Conservation (phyloP, 164 flowering plant species). For the Chimonanthus salicifolius region DNA sequence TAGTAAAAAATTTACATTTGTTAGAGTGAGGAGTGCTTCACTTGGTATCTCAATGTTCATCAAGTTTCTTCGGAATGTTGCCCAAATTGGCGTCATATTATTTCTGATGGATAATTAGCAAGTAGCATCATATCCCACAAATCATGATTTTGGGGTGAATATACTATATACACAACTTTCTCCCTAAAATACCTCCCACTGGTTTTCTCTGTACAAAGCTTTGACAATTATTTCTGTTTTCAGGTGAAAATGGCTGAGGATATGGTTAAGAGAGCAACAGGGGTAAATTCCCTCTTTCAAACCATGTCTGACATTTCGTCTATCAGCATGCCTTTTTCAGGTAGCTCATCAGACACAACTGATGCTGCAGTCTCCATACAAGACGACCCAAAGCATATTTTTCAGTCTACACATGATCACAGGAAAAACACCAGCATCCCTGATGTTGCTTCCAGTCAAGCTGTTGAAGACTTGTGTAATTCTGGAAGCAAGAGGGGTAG, state of each 20-base stretch:
- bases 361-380: conserved; percentile 74
- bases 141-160: no score
- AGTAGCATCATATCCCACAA: no score
- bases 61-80: no score
- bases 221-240: background rate
- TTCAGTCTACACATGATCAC: conserved; percentile 31
- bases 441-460: conserved; percentile 30
- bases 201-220: background rate
- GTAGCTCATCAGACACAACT: conserved; percentile 63
- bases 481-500: conserved; percentile 45
- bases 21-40: no score
- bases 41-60: no score
- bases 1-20: no score
- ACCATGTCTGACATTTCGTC: conserved; percentile 58
- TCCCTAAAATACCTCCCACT: background rate
- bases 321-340: conserved; percentile 37
- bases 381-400: conserved; percentile 44
- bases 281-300: conserved; percentile 61
- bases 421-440: conserved; percentile 32
- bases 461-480: conserved; percentile 30
- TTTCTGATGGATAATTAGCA: no score
- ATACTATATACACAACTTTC: no score
- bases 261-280: conserved; percentile 74
- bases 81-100: no score
- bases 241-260: conserved; percentile 98